These are phyloP conservation scores for Metschnikowia koreensis DNA, from an alignment of 805 yeast genomes.

Conservation along the genomic window DNA sequence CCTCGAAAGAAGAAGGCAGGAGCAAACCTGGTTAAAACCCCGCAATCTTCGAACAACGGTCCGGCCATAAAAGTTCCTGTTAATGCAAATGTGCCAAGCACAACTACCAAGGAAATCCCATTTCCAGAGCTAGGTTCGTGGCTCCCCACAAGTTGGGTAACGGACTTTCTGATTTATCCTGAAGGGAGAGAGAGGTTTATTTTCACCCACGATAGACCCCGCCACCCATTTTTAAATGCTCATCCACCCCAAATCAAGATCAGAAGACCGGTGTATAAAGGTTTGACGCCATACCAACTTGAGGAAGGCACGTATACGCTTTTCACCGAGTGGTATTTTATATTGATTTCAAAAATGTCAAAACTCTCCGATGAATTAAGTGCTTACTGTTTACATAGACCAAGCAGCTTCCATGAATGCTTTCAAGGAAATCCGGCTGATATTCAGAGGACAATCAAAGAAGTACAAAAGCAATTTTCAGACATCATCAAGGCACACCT, in stretches of 20 bases:
- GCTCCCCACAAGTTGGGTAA: neutral
- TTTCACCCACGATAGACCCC: too few relatives aligned
- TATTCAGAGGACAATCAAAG: neutral
- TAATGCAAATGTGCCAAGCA: neutral
- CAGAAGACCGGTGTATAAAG: neutral
- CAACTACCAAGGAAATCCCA: neutral
- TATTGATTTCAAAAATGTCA: neutral
- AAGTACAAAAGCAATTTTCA: neutral
- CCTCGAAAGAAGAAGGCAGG: too few relatives aligned
- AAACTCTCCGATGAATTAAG: neutral
- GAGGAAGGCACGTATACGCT: neutral
- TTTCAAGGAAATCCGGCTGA: neutral
- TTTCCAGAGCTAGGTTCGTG: neutral
- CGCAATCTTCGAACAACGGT: too few relatives aligned
- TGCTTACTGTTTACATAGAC: neutral
- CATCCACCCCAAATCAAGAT: neutral
- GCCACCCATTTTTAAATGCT: too few relatives aligned
- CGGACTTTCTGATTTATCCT: neutral
- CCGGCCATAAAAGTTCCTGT: neutral
- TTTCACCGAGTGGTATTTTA: neutral
- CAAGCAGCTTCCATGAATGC: neutral
- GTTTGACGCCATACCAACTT: neutral
- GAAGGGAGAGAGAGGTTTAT: neutral
- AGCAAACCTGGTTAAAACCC: too few relatives aligned
- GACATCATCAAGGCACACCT: neutral